A percentile compares a stretch with the other conserved stretches of the same genome.
phyloP scores from a whole-genome alignment of 2,329 filamentous ascomycete genomes.

The Zymoseptoria tritici region DNA sequence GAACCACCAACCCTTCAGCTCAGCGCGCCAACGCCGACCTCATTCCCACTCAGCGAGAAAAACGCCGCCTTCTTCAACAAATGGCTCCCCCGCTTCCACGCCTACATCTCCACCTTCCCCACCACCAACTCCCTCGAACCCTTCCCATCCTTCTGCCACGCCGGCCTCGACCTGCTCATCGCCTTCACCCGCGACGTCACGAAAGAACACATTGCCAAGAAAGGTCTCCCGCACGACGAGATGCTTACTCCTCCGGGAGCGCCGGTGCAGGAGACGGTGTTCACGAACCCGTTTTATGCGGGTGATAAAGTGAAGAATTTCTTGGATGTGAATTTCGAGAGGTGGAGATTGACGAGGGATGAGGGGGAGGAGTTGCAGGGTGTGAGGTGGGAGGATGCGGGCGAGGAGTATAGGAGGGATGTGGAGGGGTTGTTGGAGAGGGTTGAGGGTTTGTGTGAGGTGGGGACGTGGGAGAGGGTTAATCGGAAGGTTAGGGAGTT shows the following conservation, averaged over 20 bases:
- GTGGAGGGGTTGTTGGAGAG: background rate
- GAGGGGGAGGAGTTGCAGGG: background rate
- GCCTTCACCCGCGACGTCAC: constrained; percentile 1
- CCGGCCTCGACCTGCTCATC: background rate
- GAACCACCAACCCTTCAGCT: background rate
- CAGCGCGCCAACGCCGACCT: background rate
- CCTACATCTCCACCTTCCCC: background rate
- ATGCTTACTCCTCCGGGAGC: background rate
- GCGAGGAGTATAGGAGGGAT: background rate
- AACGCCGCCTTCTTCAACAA: background rate
- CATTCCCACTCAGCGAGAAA: background rate
- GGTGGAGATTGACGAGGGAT: background rate
- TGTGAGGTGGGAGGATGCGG: background rate
- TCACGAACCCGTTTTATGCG: background rate
- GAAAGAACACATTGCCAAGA: background rate
- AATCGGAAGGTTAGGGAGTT: background rate
- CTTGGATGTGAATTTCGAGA: background rate
- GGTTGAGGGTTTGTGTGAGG: background rate
- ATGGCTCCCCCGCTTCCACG: constrained; percentile 1
- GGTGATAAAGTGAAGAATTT: background rate
- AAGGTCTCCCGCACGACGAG: background rate
- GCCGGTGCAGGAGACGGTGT: background rate
- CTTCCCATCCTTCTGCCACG: background rate
- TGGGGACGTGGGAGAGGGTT: background rate
- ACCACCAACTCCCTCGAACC: background rate